Base-by-base conservation (phyloP, 352 stramenopile species). In the Pythium aristosporum region DNA sequence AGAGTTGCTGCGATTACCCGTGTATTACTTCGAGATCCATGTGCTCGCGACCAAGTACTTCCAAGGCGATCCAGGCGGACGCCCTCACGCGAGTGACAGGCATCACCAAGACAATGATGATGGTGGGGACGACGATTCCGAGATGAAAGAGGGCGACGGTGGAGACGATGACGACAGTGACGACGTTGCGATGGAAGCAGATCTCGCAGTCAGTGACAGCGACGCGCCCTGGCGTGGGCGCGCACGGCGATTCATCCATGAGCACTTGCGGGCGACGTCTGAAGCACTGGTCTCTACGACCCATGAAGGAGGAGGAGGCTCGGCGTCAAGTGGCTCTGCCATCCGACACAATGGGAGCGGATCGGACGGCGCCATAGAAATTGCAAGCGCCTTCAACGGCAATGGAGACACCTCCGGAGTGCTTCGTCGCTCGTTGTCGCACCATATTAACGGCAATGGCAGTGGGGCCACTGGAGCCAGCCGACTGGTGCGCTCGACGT, bases 1-100 rank as follows among this genome's bases (percentile, higher is more conserved):
- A 37, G 39, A 48, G 11, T 2, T 64, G 47, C 48, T 57, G 36
- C 57, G 44, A 13, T 37, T 81, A 10, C 77, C 71, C 20, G 41
- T 83, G 28, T 89, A 79, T 55, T 89, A 89, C 67, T 87, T 68
- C 44, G 80, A 89, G 69, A 73, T 71, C 47, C 75, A 74, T 30
- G 65, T 87, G 49, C 16, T 87, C 32, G 67, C 80, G 12, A 85
- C 77, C 32, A 43, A 37, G 9, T 15, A 46, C 42, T 63, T 68
- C 54, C 61, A 68, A 32, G 39, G 34, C 4, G 39, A 41, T 10
- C 39, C 49, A 23, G 30, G 54, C 54, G 23, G 42, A 37, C 61
- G 32, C 28, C 36, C 37, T 9, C 28, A 30, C n/a, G 59, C 59
- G 34, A 65, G 21, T 34, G 30, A 41, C 21, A n/a, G 28, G 5